These are phyloP conservation scores for maize (Zea mays) DNA, from an alignment of 176 grass and related monocot species.

Conservation along the genomic window DNA sequence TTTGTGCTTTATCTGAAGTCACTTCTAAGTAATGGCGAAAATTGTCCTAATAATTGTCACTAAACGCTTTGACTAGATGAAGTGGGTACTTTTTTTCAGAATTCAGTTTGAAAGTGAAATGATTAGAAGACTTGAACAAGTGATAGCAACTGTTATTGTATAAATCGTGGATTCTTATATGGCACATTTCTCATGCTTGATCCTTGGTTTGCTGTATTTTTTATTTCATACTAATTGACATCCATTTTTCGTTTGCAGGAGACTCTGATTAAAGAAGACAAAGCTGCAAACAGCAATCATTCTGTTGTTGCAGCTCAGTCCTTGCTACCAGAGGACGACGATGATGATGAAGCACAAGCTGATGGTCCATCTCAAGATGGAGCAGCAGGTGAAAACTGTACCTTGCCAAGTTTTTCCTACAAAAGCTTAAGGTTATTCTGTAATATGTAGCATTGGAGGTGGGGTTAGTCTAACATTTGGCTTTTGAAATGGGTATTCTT, in stretches of 20 bases:
- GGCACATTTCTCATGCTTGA: background rate
- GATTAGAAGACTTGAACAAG: background rate
- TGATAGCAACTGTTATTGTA: background rate
- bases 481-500: conserved; percentile 33
- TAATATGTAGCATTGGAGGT: conserved; percentile 8
- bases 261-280: conserved; percentile 37
- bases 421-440: conserved; percentile 17
- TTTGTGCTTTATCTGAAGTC: background rate
- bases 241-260: conserved; percentile 18
- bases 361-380: conserved; percentile 56
- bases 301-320: conserved; percentile 28
- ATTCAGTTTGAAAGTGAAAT: background rate
- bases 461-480: conserved; percentile 21
- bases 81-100: background rate
- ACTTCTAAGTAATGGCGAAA: background rate
- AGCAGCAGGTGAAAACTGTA: conserved; percentile 46
- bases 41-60: background rate
- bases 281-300: conserved; percentile 35
- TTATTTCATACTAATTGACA: conserved; percentile 2
- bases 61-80: conserved; percentile 1
- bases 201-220: background rate
- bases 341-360: conserved; percentile 48
- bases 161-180: background rate
- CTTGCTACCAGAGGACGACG: conserved; percentile 43
- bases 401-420: background rate